Percentiles rank a stretch among this genome's conserved stretches.
phyloP scores from a whole-genome alignment of 2,329 filamentous ascomycete genomes.

The Pyrenochaeta sp. region DNA sequence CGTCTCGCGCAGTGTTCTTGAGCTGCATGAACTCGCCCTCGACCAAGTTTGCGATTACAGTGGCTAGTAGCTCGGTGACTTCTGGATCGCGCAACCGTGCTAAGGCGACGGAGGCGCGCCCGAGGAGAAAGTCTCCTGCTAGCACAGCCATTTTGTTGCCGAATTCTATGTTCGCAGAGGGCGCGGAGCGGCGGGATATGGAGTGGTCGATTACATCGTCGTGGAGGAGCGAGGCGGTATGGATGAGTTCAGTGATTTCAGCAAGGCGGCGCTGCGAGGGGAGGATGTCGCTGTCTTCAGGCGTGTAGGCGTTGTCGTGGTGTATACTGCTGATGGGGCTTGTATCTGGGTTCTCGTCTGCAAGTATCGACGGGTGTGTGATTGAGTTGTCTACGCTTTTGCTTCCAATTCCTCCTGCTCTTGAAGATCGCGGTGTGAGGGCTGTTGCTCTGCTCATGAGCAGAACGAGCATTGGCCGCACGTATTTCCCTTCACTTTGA shows the following conservation, averaged over 20 bases:
- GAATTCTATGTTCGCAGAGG: conserved; percentile 92
- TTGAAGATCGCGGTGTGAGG: conserved; percentile 69
- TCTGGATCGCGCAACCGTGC: conserved; percentile 91
- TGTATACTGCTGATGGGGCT: conserved; percentile 62
- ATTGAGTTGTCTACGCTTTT: conserved; percentile 66
- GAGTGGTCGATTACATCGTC: conserved; percentile 99
- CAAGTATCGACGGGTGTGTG: conserved; percentile 69
- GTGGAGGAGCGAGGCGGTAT: conserved; percentile 94
- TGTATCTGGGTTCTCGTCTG: conserved; percentile 75
- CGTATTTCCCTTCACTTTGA: conserved; percentile 93
- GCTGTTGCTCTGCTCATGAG: conserved; percentile 95
- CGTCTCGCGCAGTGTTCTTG: conserved; percentile 92
- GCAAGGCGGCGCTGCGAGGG: conserved; percentile 92
- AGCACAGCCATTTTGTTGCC: conserved; percentile 99
- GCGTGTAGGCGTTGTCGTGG: conserved; percentile 55
- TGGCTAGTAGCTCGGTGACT: conserved; percentile 92
- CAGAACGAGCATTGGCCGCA: conserved; percentile 91
- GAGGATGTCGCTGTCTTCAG: conserved; percentile 73
- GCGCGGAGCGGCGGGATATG: conserved; percentile 79
- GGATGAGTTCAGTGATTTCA: conserved; percentile 96
- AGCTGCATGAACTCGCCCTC: conserved; percentile 99
- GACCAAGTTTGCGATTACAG: conserved; percentile 95
- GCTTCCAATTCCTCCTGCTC: conserved; percentile 29
- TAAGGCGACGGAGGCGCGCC: conserved; percentile 90
- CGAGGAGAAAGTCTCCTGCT: conserved; percentile 95